phyloP scores from a whole-genome alignment of 1,139 yeast genomes.

The Debaryomyces fabryi region DNA sequence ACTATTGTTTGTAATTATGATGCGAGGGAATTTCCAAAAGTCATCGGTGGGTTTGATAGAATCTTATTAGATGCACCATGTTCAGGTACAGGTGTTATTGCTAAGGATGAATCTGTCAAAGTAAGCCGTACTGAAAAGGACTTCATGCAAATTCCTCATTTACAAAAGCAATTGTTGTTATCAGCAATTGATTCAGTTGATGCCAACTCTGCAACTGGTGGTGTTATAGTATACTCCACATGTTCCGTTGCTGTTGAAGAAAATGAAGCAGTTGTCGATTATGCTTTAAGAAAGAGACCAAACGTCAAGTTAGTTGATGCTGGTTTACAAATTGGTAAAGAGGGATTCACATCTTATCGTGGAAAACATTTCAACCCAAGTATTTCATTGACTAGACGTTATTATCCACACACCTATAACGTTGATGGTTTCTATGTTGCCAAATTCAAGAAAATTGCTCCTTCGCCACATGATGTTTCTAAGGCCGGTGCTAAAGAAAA shows the following conservation, averaged over 20 bases:
- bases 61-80: constrained; percentile 97
- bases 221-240: constrained; percentile 93
- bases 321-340: constrained; percentile 93
- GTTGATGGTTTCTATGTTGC: constrained; percentile 99
- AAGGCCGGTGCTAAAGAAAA: constrained; percentile 90
- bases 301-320: constrained; percentile 94
- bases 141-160: constrained; percentile 93
- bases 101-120: constrained; percentile 95
- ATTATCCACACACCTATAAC: constrained; percentile 97
- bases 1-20: constrained; percentile 97
- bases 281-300: constrained; percentile 94
- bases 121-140: constrained; percentile 94
- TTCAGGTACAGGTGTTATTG: constrained; percentile 99
- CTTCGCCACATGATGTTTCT: constrained; percentile 80
- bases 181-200: constrained; percentile 98
- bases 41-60: constrained; percentile 97
- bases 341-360: constrained; percentile 90
- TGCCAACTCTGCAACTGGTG: constrained; percentile 89
- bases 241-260: constrained; percentile 99
- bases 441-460: constrained; percentile 86
- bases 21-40: constrained; percentile 98
- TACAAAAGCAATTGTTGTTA: constrained; percentile 89
- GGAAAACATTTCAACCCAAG: constrained; percentile 88
- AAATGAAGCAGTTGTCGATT: constrained; percentile 98
- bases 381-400: constrained; percentile 83